phyloP scores from a whole-genome alignment of 164 flowering plant genomes.

The Saururus chinensis region DNA sequence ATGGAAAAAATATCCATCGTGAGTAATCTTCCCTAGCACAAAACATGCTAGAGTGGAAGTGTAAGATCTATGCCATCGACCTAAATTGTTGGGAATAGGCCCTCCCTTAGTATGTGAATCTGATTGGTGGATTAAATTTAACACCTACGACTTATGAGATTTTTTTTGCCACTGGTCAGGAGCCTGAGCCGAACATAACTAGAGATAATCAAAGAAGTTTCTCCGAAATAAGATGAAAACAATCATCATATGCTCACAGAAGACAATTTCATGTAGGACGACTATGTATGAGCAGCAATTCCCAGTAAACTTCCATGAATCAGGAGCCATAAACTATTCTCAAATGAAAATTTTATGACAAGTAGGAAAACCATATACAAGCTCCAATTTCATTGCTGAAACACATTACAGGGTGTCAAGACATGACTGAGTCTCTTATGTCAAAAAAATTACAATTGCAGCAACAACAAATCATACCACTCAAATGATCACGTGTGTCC shows the following conservation, averaged over 20 bases:
- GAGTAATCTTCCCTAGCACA: too few species aligned
- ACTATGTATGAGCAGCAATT: not conserved
- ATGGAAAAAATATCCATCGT: too few species aligned
- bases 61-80: too few species aligned
- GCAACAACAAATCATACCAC: slow-evolving; percentile 34
- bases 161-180: too few species aligned
- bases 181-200: too few species aligned
- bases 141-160: too few species aligned
- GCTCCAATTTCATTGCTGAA: not conserved
- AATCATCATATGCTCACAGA: not conserved
- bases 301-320: not conserved
- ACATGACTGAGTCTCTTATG: not conserved
- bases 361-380: not conserved
- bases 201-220: too few species aligned
- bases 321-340: not conserved
- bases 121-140: too few species aligned
- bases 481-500: slow-evolving; percentile 51
- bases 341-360: not conserved
- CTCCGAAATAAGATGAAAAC: too few species aligned
- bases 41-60: not conserved
- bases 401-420: not conserved
- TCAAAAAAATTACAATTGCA: not conserved
- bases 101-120: too few species aligned
- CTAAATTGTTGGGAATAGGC: too few species aligned
- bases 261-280: not conserved